Evolutionary conservation across 345 rosid species (phyloP).

Genomic region (Lumnitzera racemosa): DNA sequence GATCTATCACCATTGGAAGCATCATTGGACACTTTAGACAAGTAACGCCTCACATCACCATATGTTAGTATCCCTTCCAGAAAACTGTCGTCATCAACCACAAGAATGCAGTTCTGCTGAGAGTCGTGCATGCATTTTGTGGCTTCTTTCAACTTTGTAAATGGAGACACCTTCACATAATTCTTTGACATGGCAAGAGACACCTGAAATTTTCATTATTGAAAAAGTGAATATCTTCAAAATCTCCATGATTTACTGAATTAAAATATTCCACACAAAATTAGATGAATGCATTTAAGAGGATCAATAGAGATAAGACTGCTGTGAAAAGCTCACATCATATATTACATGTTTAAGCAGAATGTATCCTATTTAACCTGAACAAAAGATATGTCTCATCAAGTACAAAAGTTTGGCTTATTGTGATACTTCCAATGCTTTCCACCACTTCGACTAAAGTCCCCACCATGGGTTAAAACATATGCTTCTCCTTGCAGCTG

Average conservation of each 20-base stretch:
- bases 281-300: too few relatives aligned
- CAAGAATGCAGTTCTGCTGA: constrained; percentile 62
- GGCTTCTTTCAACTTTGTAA: constrained; percentile 65
- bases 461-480: too few relatives aligned
- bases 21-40: constrained; percentile 36
- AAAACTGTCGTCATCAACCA: constrained; percentile 65
- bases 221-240: not conserved
- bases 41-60: constrained; percentile 60
- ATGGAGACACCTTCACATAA: constrained; percentile 49
- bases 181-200: constrained; percentile 75
- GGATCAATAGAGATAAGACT: not conserved
- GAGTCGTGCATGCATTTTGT: constrained; percentile 55
- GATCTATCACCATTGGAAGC: constrained; percentile 31
- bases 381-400: too few relatives aligned
- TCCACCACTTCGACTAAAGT: too few relatives aligned
- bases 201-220: constrained; percentile 30
- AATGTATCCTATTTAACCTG: too few relatives aligned
- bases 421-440: too few relatives aligned
- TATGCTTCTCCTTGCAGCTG: too few relatives aligned
- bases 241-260: not conserved
- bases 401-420: too few relatives aligned
- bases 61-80: constrained; percentile 77
- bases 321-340: not conserved
- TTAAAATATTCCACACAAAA: too few relatives aligned
- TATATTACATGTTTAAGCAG: too few relatives aligned